Evolutionary conservation across 345 rosid species (phyloP).

Genomic region (Raphanus raphanistrum): DNA sequence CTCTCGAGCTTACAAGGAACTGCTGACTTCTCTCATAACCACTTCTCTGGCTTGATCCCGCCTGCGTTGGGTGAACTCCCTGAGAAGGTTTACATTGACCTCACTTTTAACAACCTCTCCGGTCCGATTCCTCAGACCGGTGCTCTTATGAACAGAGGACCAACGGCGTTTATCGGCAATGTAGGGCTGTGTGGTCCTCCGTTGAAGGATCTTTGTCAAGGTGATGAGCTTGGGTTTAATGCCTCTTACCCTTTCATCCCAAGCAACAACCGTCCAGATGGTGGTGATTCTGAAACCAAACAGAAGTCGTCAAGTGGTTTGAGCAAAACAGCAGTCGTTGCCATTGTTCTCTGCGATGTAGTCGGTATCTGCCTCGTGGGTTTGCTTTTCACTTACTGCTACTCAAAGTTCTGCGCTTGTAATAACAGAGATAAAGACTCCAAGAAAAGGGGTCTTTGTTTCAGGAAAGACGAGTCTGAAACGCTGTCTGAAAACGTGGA

Average conservation of each 20-base stretch:
- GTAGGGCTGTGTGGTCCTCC: conserved; percentile 91
- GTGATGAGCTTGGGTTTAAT: conserved; percentile 49
- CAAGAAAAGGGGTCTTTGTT: conserved; percentile 66
- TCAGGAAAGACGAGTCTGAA: conserved; percentile 78
- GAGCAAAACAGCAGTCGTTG: conserved; percentile 61
- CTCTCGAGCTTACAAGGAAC: conserved; percentile 91
- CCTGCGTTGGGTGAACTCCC: conserved; percentile 82
- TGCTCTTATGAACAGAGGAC: conserved; percentile 90
- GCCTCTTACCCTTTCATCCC: conserved; percentile 77
- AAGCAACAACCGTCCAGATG: conserved; percentile 49
- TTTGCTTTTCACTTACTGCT: conserved; percentile 81
- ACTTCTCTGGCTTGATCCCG: conserved; percentile 71
- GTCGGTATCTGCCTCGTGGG: conserved; percentile 87
- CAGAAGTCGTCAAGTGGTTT: conserved; percentile 57
- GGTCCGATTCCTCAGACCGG: conserved; percentile 98
- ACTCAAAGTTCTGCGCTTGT: conserved; percentile 56
- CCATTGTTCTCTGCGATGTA: conserved; percentile 75
- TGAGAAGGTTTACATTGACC: conserved; percentile 92
- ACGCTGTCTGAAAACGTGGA: conserved; percentile 71
- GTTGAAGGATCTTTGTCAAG: conserved; percentile 70
- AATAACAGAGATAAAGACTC: conserved; percentile 58
- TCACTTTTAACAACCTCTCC: conserved; percentile 79
- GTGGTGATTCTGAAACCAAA: conserved; percentile 33
- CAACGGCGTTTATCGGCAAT: conserved; percentile 89
- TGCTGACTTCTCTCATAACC: conserved; percentile 90